Base-by-base conservation (phyloP, 108 stramenopile genomes). In the Nannochloropsis granulata region DNA sequence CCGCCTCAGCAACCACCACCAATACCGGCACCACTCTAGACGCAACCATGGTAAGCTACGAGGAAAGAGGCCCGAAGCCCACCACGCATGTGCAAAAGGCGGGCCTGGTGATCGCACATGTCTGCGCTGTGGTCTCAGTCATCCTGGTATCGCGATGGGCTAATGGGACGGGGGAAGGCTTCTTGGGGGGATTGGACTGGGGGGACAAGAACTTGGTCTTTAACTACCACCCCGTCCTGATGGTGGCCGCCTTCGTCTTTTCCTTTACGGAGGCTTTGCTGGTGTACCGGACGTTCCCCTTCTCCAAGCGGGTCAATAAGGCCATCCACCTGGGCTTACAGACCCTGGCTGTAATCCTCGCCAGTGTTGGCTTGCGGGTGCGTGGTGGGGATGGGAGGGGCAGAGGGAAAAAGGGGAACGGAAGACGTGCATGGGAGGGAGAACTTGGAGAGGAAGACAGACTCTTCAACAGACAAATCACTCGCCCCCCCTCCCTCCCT, bases 201-300 rank as follows among this genome's bases (percentile, higher is more conserved):
- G 56, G n/a, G 21, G 56, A 71, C 56, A 16, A 71, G 56, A n/a
- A 71, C 8, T n/a, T 71, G 56, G 93, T 93, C 43, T 94, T 94
- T 90, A 93, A 93, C 85, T 93, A 92, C 91, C 94, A 94, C 92
- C 93, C 93, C 14, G 84, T 94, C 23, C 78, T 92, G 16, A 94
- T 94, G 94, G 86, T 92, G 25, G 45, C 85, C 14, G 88, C 92
- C 83, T 93, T 92, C 86, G 85, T 86, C 12, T 85, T 93, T 83
- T 93, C 26, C 23, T 82, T 94, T 92, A 93, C 92, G 78, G 88
- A 91, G 25, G 90, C 92, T 25, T 81, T 86, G 23, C 78, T 94
- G 19, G 86, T 88, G 26, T 94, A 93, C 88, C 84, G 91, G 84
- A 83, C 86, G 24, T 87, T 21, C 2, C 45, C 45, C 13, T 23